These are phyloP conservation scores for Aquilaria agallochum DNA, from an alignment of 441 rosid genomes.

Conservation along the genomic window DNA sequence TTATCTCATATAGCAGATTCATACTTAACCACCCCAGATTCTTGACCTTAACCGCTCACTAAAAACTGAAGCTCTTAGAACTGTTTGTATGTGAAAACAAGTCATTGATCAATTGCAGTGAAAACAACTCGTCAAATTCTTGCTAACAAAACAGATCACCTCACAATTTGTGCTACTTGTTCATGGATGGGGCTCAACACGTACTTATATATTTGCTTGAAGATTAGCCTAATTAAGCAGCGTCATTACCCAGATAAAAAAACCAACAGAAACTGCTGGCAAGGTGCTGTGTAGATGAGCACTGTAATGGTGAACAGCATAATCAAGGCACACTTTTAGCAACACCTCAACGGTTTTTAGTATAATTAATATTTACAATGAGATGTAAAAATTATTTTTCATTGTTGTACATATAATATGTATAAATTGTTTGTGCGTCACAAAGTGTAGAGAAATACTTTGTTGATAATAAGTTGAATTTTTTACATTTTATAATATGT, in stretches of 20 bases:
- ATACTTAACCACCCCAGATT: background rate
- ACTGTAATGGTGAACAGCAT: no score
- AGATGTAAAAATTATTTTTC: no score
- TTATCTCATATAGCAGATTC: no score
- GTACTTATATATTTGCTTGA: constrained; percentile 13
- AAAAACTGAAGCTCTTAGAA: background rate
- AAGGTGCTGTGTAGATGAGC: constrained; percentile 1
- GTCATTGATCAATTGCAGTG: background rate
- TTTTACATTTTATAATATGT: no score
- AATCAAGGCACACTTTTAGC: no score
- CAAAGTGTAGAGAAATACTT: no score
- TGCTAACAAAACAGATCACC: background rate
- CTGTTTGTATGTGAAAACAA: background rate
- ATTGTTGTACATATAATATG: no score
- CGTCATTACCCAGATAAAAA: constrained; percentile 8
- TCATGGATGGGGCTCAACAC: constrained; percentile 9
- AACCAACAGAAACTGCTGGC: constrained; percentile 9
- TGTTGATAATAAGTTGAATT: no score
- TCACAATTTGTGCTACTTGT: background rate
- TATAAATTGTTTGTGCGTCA: no score
- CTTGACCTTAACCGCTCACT: background rate
- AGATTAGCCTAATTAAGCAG: background rate
- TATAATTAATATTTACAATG: no score
- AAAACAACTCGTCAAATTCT: background rate
- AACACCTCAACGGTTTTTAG: no score